phyloP scores from a whole-genome alignment of 2,329 filamentous ascomycete genomes.

The Aspergillus sp. region DNA sequence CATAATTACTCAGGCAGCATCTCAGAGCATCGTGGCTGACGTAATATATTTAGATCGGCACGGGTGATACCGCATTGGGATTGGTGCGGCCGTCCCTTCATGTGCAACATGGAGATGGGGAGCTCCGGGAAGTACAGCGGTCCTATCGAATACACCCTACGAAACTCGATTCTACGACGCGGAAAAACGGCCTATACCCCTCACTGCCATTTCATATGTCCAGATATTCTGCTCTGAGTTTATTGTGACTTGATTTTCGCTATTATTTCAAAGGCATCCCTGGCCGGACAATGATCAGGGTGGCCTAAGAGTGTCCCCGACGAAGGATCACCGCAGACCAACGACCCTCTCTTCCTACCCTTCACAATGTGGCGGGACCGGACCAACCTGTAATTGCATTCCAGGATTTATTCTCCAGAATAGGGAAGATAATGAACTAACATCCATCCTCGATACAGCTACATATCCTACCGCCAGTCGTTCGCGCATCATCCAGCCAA shows the following conservation, averaged over 20 bases:
- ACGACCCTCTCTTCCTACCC: slow-evolving; percentile 32
- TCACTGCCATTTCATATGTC: not conserved
- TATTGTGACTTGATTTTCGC: not conserved
- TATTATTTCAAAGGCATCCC: not conserved
- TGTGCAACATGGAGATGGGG: slow-evolving; percentile 21
- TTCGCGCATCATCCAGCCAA: slow-evolving; percentile 93
- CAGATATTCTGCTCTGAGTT: not conserved
- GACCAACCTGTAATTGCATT: slow-evolving; percentile 77
- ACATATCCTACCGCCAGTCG: slow-evolving; percentile 98
- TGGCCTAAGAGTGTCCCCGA: slow-evolving; percentile 17
- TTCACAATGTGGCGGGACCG: slow-evolving; percentile 97
- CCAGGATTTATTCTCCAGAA: not conserved
- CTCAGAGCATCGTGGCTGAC: slow-evolving; percentile 3
- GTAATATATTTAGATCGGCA: not conserved
- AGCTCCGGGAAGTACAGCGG: slow-evolving; percentile 16
- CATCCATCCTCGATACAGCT: slow-evolving; percentile 59
- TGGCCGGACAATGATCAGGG: slow-evolving; percentile 19
- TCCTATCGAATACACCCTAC: not conserved
- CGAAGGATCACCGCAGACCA: slow-evolving; percentile 23
- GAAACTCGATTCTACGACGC: not conserved
- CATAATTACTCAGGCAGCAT: not conserved
- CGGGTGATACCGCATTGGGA: slow-evolving; percentile 11
- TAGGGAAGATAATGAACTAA: not conserved
- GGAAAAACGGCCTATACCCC: not conserved
- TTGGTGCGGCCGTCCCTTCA: slow-evolving; percentile 21